Evolutionary conservation across 1,139 yeast genomes (phyloP).

Genomic region (Lodderomyces pseudojiufengensis): DNA sequence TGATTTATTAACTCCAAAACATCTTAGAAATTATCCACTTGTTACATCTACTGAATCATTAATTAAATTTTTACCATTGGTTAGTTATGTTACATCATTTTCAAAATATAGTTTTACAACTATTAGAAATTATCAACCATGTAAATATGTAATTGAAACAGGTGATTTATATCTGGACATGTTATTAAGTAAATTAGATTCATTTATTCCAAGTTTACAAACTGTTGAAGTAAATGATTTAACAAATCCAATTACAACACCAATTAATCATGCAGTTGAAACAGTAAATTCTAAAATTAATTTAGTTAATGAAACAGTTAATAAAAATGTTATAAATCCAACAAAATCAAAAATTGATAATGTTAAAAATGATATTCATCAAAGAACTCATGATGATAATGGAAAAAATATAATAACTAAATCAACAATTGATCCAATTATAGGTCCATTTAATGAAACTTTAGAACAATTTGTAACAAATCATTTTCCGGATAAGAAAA

Average conservation of each 20-base stretch:
- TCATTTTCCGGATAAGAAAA: constrained; percentile 40
- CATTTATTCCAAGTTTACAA: constrained; percentile 31
- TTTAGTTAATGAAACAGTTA: constrained; percentile 20
- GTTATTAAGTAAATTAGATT: constrained; percentile 35
- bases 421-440: constrained; percentile 53
- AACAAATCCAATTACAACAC: constrained; percentile 42
- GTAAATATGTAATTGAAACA: constrained; percentile 22
- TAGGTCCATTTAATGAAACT: constrained; percentile 56
- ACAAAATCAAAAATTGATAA: constrained; percentile 38
- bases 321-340: constrained; percentile 25
- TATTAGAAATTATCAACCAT: constrained; percentile 23
- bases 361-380: constrained; percentile 19
- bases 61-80: constrained; percentile 20
- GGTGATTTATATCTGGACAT: constrained; percentile 31
- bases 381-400: constrained; percentile 34
- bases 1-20: constrained; percentile 13
- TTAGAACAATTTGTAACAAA: constrained; percentile 41
- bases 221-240: constrained; percentile 37
- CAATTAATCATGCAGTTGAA: constrained; percentile 31
- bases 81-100: constrained; percentile 9
- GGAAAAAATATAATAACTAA: constrained; percentile 62
- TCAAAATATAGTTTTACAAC: constrained; percentile 17
- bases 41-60: constrained; percentile 18
- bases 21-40: constrained; percentile 25
- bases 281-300: constrained; percentile 26